Conservation (phyloP, 441 rosid genomes). For the Jatropha multifida region DNA sequence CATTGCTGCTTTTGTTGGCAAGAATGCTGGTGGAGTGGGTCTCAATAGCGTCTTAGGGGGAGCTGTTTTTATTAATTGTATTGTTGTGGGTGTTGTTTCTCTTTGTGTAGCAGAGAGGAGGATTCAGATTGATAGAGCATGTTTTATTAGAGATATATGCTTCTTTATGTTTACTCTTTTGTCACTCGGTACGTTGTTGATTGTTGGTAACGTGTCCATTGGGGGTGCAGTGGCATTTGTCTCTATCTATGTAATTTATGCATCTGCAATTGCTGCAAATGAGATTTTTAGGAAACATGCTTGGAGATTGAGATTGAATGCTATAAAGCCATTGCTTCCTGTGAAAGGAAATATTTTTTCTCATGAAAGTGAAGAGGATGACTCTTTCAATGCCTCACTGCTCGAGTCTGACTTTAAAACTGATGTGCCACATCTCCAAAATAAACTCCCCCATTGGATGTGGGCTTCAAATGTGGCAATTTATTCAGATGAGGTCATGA, state of each 20-base stretch:
- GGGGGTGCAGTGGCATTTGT: conserved; percentile 65
- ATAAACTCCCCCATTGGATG: conserved; percentile 88
- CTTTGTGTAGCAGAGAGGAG: conserved; percentile 65
- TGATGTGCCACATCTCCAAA: conserved; percentile 68
- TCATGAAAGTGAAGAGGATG: conserved; percentile 53
- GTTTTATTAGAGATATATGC: conserved; percentile 74
- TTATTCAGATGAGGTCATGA: conserved; percentile 54
- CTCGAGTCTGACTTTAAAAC: conserved; percentile 61
- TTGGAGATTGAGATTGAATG: conserved; percentile 56
- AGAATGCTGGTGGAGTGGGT: conserved; percentile 73
- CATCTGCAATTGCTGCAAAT: conserved; percentile 71
- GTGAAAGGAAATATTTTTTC: conserved; percentile 66
- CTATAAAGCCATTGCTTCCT: conserved; percentile 74
- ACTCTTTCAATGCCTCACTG: conserved; percentile 53
- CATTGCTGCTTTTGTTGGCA: conserved; percentile 83
- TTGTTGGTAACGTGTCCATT: conserved; percentile 63
- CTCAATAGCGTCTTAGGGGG: conserved; percentile 90
- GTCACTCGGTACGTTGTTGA: conserved; percentile 50
- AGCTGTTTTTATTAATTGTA: conserved; percentile 77
- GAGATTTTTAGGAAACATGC: conserved; percentile 75
- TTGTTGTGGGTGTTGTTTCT: conserved; percentile 77
- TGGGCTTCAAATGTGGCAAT: conserved; percentile 93
- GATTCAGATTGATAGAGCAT: conserved; percentile 68
- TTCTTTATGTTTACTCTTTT: conserved; percentile 61
- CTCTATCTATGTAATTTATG: conserved; percentile 66